phyloP scores from a whole-genome alignment of 306 rosid species.

The Alnus glutinosa region DNA sequence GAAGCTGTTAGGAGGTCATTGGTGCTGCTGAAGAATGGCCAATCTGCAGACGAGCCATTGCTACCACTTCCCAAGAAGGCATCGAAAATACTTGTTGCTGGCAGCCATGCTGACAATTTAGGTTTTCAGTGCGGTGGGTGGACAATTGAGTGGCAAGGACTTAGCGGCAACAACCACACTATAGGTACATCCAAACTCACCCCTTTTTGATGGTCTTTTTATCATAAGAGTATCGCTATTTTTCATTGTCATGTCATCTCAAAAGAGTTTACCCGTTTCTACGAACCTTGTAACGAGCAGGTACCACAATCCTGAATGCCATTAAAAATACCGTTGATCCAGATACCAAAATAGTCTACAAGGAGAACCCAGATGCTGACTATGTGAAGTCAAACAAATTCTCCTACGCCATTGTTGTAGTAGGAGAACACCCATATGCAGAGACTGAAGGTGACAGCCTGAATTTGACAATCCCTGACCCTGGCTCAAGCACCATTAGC shows the following conservation, averaged over 20 bases:
- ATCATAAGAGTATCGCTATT: no score
- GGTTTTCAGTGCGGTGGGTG: slow-evolving; percentile 8
- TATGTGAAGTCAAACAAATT: slow-evolving; percentile 1
- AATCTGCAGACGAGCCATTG: background rate
- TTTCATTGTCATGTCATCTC: no score
- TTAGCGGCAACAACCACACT: slow-evolving; percentile 9
- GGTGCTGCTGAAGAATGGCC: slow-evolving; percentile 6
- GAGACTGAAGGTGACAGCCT: background rate
- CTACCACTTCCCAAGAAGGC: slow-evolving; percentile 6
- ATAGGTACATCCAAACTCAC: background rate
- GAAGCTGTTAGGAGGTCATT: slow-evolving; percentile 12
- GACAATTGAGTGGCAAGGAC: slow-evolving; percentile 14
- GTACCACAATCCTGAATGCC: background rate
- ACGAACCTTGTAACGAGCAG: background rate
- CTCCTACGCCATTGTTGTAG: slow-evolving; percentile 9
- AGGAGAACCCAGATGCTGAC: background rate
- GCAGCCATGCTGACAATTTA: slow-evolving; percentile 13
- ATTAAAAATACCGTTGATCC: slow-evolving; percentile 6
- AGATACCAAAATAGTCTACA: background rate
- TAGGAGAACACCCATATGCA: slow-evolving; percentile 3
- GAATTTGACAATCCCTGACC: background rate
- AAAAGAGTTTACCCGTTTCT: background rate
- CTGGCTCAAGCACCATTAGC: background rate
- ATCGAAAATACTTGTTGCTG: background rate
- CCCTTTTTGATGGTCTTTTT: background rate